Evolutionary conservation across 2,329 filamentous ascomycete genomes (phyloP).

Genomic region (Verticillium tricorpus): DNA sequence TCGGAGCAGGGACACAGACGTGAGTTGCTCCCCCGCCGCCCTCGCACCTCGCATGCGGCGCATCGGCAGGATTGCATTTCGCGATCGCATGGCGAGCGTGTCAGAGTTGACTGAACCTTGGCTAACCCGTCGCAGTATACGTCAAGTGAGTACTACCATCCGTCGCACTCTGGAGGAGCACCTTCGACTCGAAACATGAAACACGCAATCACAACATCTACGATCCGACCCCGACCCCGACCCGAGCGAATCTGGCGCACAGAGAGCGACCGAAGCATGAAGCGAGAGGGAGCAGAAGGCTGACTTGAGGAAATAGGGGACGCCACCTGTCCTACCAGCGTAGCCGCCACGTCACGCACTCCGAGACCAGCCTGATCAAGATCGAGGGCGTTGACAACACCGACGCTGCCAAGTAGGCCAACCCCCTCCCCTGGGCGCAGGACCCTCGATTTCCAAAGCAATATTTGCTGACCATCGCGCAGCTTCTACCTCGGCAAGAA

Average conservation of each 20-base stretch:
- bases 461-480: conserved; percentile 18
- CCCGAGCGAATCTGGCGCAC: not conserved
- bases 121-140: conserved; percentile 62
- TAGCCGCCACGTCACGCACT: conserved; percentile 86
- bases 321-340: conserved; percentile 98
- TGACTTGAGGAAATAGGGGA: conserved; percentile 57
- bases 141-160: conserved; percentile 67
- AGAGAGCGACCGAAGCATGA: conserved; percentile 9
- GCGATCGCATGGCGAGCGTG: not conserved
- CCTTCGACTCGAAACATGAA: not conserved
- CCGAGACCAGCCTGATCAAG: conserved; percentile 92
- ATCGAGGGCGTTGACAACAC: conserved; percentile 96
- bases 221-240: not conserved
- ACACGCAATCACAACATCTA: not conserved
- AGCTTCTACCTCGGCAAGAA: conserved; percentile 98
- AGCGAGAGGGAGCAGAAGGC: conserved; percentile 13
- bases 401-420: conserved; percentile 75
- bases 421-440: not conserved
- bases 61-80: not conserved
- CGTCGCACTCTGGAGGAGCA: not conserved
- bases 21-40: conserved; percentile 48
- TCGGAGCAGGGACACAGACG: conserved; percentile 83
- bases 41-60: not conserved
- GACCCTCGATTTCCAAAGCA: not conserved
- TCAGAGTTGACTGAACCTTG: conserved; percentile 9